These are phyloP conservation scores for Trichoderma sp. DNA, from an alignment of 2,329 filamentous ascomycete genomes.

Conservation along the genomic window DNA sequence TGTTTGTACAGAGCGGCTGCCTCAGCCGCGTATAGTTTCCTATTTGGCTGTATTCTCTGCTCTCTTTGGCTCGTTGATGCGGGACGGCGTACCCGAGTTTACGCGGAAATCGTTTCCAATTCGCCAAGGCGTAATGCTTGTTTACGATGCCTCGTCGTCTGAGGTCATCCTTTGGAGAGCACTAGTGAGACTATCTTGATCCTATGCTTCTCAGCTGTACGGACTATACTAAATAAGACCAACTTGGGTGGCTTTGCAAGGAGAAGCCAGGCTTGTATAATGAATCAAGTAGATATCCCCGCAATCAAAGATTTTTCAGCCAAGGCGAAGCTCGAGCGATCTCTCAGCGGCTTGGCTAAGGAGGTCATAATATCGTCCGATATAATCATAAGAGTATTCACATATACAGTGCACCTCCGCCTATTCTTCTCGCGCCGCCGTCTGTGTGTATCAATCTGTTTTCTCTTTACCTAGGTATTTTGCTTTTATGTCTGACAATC, in stretches of 20 bases:
- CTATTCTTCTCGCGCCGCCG: neutral
- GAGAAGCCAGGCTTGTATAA: neutral
- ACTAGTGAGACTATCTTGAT: neutral
- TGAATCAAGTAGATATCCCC: neutral
- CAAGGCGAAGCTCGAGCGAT: neutral
- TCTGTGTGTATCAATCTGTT: neutral
- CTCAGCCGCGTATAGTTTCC: neutral
- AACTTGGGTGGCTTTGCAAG: neutral
- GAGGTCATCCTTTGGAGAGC: neutral
- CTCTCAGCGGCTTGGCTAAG: neutral
- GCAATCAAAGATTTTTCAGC: neutral
- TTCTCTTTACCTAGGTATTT: neutral
- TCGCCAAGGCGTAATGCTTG: neutral
- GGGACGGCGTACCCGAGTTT: constrained; percentile 15
- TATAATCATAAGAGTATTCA: neutral
- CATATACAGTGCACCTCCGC: neutral
- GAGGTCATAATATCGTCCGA: neutral
- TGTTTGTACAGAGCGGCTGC: neutral
- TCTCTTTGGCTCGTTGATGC: neutral
- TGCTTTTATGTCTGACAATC: neutral
- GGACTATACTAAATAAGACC: neutral
- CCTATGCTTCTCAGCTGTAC: neutral
- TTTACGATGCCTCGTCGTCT: neutral
- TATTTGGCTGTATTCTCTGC: neutral
- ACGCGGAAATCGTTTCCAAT: neutral